Conservation (phyloP, 139 green algal species). For the Coelastrella sp. region DNA sequence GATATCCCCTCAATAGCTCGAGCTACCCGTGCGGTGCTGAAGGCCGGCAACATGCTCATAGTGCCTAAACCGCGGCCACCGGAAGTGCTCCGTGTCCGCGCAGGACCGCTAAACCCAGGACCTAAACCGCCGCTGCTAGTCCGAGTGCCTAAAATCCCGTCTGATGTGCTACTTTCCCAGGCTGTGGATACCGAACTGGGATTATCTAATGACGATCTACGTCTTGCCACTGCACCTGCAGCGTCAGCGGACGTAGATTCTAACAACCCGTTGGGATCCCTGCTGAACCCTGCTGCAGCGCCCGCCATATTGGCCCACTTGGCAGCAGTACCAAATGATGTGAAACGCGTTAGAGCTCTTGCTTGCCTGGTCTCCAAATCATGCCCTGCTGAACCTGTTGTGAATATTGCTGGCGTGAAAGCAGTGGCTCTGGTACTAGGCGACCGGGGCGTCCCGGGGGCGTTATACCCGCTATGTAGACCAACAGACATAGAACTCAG, state of each 20-base stretch:
- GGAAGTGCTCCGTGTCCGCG: no score
- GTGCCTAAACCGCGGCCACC: constrained; percentile 8
- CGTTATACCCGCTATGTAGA: constrained; percentile 10
- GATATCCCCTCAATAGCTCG: constrained; percentile 38
- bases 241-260: not conserved
- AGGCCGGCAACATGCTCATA: constrained; percentile 3
- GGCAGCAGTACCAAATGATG: not conserved
- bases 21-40: not conserved
- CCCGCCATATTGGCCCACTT: not conserved
- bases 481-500: constrained; percentile 27
- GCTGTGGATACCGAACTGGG: not conserved
- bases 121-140: not conserved
- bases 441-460: no score
- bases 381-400: not conserved
- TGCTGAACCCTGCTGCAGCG: not conserved
- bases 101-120: not conserved
- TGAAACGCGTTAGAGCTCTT: constrained; percentile 4
- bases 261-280: not conserved
- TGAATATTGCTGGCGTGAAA: not conserved
- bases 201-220: not conserved
- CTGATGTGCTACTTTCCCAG: not conserved
- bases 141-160: not conserved
- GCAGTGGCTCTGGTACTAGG: not conserved
- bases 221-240: not conserved
- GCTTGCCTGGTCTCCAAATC: not conserved